Conservation (phyloP, 768 basidiomycete species). For the Lepiota brunneoincarnata region DNA sequence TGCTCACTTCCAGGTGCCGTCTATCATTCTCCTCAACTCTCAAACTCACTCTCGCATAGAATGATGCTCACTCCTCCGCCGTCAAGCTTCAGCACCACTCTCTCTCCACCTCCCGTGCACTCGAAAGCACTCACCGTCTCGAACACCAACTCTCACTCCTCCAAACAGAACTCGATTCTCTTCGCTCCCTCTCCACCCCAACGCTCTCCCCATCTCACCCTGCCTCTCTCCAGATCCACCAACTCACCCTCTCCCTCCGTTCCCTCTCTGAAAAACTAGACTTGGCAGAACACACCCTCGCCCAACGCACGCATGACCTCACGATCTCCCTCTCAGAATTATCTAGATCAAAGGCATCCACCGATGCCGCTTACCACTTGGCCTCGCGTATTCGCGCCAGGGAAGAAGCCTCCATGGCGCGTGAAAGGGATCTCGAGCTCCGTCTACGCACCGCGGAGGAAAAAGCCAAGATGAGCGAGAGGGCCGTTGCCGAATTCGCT, state of each 20-base stretch:
- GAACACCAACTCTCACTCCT: slow-evolving; percentile 60
- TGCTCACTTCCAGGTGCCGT: not conserved
- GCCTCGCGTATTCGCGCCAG: slow-evolving; percentile 50
- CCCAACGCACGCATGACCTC: slow-evolving; percentile 47
- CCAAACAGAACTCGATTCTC: slow-evolving; percentile 48
- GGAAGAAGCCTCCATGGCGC: slow-evolving; percentile 49
- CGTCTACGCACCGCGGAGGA: slow-evolving; percentile 50
- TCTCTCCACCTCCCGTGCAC: slow-evolving; percentile 46
- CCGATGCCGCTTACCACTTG: slow-evolving; percentile 54
- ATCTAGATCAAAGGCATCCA: slow-evolving; percentile 34
- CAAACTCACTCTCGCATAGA: slow-evolving; percentile 34
- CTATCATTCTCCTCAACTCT: slow-evolving; percentile 1
- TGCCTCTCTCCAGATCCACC: slow-evolving; percentile 31
- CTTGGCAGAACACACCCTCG: slow-evolving; percentile 54
- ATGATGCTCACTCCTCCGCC: slow-evolving; percentile 66
- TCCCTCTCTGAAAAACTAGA: slow-evolving; percentile 67
- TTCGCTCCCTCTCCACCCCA: slow-evolving; percentile 52
- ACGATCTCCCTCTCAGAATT: slow-evolving; percentile 41
- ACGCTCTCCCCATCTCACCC: slow-evolving; percentile 20
- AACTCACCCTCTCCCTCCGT: slow-evolving; percentile 69
- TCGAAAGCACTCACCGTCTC: slow-evolving; percentile 45
- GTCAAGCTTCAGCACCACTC: slow-evolving; percentile 65
- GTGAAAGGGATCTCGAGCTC: slow-evolving; percentile 48
- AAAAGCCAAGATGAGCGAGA: slow-evolving; percentile 58
- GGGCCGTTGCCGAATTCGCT: slow-evolving; percentile 71